These are phyloP conservation scores for Pythium phragmitis DNA, from an alignment of 352 stramenopile genomes.

Conservation along the genomic window DNA sequence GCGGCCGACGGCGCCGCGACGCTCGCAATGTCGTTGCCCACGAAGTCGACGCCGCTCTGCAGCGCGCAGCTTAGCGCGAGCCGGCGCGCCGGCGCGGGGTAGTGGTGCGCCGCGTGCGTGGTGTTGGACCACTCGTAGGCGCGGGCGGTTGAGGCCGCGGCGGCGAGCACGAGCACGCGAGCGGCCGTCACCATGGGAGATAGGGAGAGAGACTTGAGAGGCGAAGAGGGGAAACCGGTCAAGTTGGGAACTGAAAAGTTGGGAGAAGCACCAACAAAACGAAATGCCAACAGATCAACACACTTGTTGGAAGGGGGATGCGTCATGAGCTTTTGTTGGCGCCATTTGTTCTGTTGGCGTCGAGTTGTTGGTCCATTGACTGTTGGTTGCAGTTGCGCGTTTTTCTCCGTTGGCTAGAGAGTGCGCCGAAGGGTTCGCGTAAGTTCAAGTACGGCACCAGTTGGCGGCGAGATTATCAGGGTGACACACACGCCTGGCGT, in stretches of 20 bases:
- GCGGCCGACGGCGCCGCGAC: background rate
- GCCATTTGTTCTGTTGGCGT: no score
- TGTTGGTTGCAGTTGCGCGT: no score
- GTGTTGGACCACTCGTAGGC: constrained; percentile 1
- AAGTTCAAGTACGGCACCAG: no score
- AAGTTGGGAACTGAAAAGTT: constrained; percentile 6
- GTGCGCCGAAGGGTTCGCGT: no score
- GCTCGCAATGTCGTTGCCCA: constrained; percentile 8
- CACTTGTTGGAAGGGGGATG: no score
- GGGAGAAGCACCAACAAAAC: background rate
- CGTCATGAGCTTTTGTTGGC: no score
- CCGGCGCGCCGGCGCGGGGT: constrained; percentile 3
- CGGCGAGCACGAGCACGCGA: background rate
- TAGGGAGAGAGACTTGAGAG: background rate
- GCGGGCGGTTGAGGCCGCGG: background rate
- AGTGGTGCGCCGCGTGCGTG: background rate
- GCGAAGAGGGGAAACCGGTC: background rate
- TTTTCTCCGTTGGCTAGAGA: no score
- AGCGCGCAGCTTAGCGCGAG: constrained; percentile 12
- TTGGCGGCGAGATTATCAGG: no score
- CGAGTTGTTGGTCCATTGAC: no score
- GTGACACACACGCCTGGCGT: no score
- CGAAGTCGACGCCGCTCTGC: constrained; percentile 7
- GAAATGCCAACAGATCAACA: background rate
- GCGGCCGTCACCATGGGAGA: background rate